A percentile compares a stretch with the other conserved stretches of the same genome.
phyloP scores from a whole-genome alignment of 306 rosid genomes.

The Canavalia ensiformis region DNA sequence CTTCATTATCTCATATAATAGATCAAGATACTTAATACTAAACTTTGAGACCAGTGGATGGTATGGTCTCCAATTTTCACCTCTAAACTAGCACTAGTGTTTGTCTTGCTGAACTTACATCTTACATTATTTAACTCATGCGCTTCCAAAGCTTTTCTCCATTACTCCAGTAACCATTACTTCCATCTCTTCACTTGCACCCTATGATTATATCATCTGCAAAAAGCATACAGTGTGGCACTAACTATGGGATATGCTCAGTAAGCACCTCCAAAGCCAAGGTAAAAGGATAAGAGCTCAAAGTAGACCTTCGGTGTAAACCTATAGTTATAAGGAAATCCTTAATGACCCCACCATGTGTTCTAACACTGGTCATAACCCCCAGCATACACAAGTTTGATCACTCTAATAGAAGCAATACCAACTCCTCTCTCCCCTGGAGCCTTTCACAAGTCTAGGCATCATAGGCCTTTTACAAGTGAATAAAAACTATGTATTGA shows the following conservation, averaged over 20 bases:
- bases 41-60: background rate
- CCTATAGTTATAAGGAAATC: background rate
- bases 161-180: background rate
- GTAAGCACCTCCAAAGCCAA: background rate
- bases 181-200: background rate
- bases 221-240: background rate
- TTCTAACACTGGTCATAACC: background rate
- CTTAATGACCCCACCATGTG: background rate
- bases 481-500: background rate
- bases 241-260: background rate
- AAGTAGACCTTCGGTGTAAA: background rate
- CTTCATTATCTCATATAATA: background rate
- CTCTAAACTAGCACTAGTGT: no score
- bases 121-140: no score
- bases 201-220: background rate
- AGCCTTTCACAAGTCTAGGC: background rate
- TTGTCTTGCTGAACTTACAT: no score
- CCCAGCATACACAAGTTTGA: background rate
- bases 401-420: background rate
- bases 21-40: background rate
- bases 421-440: background rate
- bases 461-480: background rate
- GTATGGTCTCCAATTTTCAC: background rate
- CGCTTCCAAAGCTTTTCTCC: background rate
- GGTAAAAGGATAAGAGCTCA: background rate